Evolutionary conservation across 805 yeast species (phyloP), one percentile per base, ranked within the genome.

Genomic region (Yamadazyma ubonensis): DNA sequence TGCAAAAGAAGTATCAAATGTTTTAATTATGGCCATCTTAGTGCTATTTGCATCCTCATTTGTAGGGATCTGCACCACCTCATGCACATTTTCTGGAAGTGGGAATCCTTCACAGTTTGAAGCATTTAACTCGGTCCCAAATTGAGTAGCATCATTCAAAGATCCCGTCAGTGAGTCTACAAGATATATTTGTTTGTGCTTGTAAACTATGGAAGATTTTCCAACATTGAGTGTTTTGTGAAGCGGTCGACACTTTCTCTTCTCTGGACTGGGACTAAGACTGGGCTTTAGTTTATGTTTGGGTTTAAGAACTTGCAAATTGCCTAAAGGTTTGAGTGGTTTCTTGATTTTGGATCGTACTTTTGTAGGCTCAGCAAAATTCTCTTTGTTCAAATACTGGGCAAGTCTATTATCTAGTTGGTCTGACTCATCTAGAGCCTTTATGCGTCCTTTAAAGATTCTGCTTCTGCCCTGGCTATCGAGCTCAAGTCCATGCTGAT

Each of bases 61-160:
- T 29, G 74, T 67, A 14, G 85, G 85, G 12, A 80, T 78, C 26
- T 78, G 78, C 4, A 80, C 84, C 14, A 76, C 62, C 51, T 80
- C 85, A 41, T 75, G 72, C 2, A 65, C 63, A 39, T 69, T 71
- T 41, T 73, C 79, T 0, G 86, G 88, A 12, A 81, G 55, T 9
- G 81, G 80, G 34, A 81, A 74, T 6, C 83, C 85, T 44, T 73
- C 76, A 42, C 83, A 70, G 50, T 79, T 80, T 26, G 75, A 68
- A 0, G 86, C 71, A 53, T 81, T 81, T 41, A 81, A 65, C 54
- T 81, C 86, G 1, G 87, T 81, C 2, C 85, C 88, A 57, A 76
- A 81, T 48, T 71, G 75, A 2, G 86, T 81, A 7, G 86, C 86
- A 51, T 81, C 86, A 46, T 71, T 73, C 11, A 78, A 51, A 41